phyloP scores from a whole-genome alignment of 306 rosid species.

The Prunus armeniaca region DNA sequence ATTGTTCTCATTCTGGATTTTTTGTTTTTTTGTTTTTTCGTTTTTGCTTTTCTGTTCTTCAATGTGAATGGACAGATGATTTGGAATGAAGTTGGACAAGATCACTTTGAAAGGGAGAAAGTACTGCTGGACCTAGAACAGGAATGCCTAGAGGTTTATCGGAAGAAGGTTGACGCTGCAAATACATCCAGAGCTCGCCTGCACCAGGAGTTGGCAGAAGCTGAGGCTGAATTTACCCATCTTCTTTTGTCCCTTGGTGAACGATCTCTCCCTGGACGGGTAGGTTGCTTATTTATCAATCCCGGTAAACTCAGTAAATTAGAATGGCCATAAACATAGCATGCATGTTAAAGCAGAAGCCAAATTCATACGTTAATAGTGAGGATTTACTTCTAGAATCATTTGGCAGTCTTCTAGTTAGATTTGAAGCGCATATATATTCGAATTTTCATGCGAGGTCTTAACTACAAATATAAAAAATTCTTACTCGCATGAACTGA shows the following conservation, averaged over 20 bases:
- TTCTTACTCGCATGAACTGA: conserved; percentile 21
- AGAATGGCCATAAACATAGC: background rate
- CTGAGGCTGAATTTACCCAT: conserved; percentile 93
- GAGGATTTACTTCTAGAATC: background rate
- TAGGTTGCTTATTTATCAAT: conserved; percentile 50
- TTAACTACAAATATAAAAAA: background rate
- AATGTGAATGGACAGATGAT: conserved; percentile 59
- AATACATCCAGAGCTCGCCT: conserved; percentile 80
- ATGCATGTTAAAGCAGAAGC: background rate
- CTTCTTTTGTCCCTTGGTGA: conserved; percentile 96
- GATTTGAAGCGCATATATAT: background rate
- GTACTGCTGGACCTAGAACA: conserved; percentile 85
- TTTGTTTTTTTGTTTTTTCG: background rate
- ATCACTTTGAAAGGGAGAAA: conserved; percentile 78
- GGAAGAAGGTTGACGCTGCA: conserved; percentile 87
- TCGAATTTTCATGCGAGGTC: background rate
- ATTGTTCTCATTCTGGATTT: conserved; percentile 14
- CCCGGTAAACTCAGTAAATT: conserved; percentile 1
- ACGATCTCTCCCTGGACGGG: conserved; percentile 92
- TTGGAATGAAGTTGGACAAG: conserved; percentile 99
- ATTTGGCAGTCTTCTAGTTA: background rate
- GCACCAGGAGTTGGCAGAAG: conserved; percentile 95
- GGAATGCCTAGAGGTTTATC: conserved; percentile 78
- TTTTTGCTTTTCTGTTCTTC: background rate
- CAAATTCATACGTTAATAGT: background rate